Base-by-base conservation (phyloP, 2,329 filamentous ascomycete species). In the Capronia coronata region DNA sequence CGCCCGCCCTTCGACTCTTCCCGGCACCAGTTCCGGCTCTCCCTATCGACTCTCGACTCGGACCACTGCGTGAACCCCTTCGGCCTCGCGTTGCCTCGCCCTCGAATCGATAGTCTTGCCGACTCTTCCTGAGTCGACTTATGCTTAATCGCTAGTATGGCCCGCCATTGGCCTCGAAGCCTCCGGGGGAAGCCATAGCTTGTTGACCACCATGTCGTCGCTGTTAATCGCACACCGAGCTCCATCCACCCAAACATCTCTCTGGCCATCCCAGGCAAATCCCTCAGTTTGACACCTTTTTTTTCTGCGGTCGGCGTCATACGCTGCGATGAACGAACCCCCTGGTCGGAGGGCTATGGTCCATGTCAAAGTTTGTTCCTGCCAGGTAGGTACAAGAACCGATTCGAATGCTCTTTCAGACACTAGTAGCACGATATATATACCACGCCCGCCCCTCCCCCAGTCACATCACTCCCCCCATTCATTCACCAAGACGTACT, bases 81-180 rank as follows among this genome's bases (percentile, higher is more conserved):
- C 14, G 19, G 3, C 14, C 13, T 37, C 34, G 30, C 19, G 7
- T 16, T 10, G 37, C 16, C 14, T 35, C 13, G 11, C 13, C 29
- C n/a, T 32, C n/a, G 29, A 3, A 38, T 46, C 18, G 25, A 16
- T 22, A 19, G 41, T 11, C n/a, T 22, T 52, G 49, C 49, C 49
- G 49, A 48, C 38, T 52, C 38, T 45, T 43, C 49, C 35, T 38
- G 32, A 18, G n/a, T 7, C 14, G 2, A 16, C 34, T 48, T 48
- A 52, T 52, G 44, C 49, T 52, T 52, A 52, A 43, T n/a, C n/a
- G n/a, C 16, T 25, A 41, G 39, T 27, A 38, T 14, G 14, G 16
- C 32, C 16, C 30, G 11, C 38, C 13, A 52, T 52, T 52, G 49
- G 44, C 32, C 21, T 8, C 8, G 25, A 23, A 23, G 3, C 16